Evolutionary conservation across 768 basidiomycete genomes (phyloP).

Genomic region (Favolaschia claudopus): DNA sequence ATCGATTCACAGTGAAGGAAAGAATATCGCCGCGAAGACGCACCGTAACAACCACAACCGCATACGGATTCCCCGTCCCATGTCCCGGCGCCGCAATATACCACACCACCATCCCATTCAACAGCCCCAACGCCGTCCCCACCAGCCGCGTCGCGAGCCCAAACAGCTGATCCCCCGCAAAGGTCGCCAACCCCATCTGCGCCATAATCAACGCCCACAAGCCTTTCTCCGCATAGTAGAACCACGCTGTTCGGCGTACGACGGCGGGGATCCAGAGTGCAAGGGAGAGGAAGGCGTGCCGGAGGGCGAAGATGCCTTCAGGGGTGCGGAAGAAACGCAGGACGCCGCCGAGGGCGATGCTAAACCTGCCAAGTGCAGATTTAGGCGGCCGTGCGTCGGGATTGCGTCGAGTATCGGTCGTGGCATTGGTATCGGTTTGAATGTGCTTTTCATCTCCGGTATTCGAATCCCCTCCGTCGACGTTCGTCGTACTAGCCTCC

Average conservation of each 20-base stretch:
- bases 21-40: constrained; percentile 6
- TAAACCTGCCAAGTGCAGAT: constrained; percentile 41
- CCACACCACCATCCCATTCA: constrained; percentile 53
- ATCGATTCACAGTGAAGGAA: background rate
- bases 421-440: no score
- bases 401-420: no score
- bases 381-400: constrained; percentile 53
- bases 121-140: constrained; percentile 44
- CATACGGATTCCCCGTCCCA: constrained; percentile 49
- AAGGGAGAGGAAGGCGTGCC: constrained; percentile 47
- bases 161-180: constrained; percentile 52
- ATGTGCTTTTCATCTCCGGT: constrained; percentile 28
- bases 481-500: constrained; percentile 5
- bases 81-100: constrained; percentile 49
- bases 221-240: constrained; percentile 51
- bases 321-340: constrained; percentile 49
- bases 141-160: constrained; percentile 42
- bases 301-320: constrained; percentile 50
- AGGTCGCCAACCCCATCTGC: constrained; percentile 50
- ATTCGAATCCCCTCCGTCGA: constrained; percentile 28
- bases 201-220: constrained; percentile 57
- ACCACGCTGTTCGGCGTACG: constrained; percentile 45
- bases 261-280: constrained; percentile 53
- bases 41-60: constrained; percentile 50
- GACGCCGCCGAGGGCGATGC: constrained; percentile 39